phyloP scores from a whole-genome alignment of 331 rosid genomes.

The Phaseolus coccineus region DNA sequence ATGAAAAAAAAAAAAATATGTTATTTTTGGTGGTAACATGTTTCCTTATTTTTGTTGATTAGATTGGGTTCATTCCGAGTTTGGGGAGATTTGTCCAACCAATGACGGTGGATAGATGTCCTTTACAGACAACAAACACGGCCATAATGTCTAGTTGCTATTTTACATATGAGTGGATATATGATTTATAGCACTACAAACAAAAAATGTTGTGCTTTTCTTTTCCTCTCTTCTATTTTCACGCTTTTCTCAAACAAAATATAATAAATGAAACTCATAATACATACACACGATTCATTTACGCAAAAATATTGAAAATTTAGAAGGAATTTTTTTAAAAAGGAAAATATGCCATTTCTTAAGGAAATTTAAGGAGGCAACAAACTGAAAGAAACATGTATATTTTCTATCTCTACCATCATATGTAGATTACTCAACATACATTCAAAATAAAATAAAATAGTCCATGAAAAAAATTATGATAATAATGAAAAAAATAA shows the following conservation, averaged over 20 bases:
- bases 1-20: not conserved
- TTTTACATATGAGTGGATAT: too few species aligned
- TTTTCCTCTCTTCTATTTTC: too few species aligned
- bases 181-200: too few species aligned
- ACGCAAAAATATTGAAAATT: not conserved
- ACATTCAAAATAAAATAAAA: slow-evolving; percentile 16
- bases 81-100: too few species aligned
- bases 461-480: slow-evolving; percentile 19
- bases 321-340: not conserved
- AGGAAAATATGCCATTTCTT: not conserved
- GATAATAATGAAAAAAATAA: not conserved
- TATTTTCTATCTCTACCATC: slow-evolving; percentile 18
- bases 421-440: not conserved
- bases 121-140: too few species aligned
- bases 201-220: too few species aligned
- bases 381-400: not conserved
- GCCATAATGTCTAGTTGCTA: too few species aligned
- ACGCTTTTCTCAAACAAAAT: not conserved
- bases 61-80: too few species aligned
- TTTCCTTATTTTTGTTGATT: too few species aligned
- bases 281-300: slow-evolving; percentile 6
- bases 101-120: too few species aligned
- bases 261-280: not conserved
- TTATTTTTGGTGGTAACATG: too few species aligned
- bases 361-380: slow-evolving; percentile 13